Base-by-base conservation (phyloP, 495 filamentous ascomycete genomes). In the Polyplosphaeria fusca region DNA sequence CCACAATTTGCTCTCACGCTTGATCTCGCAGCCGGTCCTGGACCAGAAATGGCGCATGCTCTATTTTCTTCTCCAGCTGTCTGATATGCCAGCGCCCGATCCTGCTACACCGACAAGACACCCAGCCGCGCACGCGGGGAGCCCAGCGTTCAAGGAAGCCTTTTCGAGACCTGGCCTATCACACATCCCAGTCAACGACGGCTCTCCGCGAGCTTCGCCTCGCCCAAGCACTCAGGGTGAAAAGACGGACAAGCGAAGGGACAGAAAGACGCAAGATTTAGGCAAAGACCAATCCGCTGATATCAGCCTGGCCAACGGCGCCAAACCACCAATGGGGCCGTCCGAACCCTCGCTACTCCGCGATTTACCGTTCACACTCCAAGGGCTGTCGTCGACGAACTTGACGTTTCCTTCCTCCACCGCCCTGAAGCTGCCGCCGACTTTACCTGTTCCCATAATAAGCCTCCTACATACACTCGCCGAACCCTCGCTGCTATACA, bases 11-110 rank as follows among this genome's bases (percentile, higher is more conserved):
- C 95, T 92, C 73, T 87, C 88, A 32, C 80, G 87, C 35, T 80
- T 99, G 22, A 76, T 96, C 18, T 86, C 90, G 23, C 85, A 94
- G 61, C 91, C 92, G 3, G 91, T 97, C 1, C 77, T 99, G 26
- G 85, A 84, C 63, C 86, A 95, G 70, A 99, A 97, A 81, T 96
- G 92, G 90, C 90, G 87, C 2, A 95, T 96, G 60, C 77, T 99
- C 4, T 90, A 92, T 67, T 79, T 99, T 39, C 82, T 99, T 19
- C 86, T 90, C 65, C 86, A 87, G 61, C 77, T 98, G 57, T 83
- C 85, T 0, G 77, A 80, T 38, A 70, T 78, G 43, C 75, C 76
- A 3, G 26, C 51, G 14, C 24, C 24, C 0, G 12, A 43, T 12
- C 23, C 32, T 5, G 14, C 23, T 18, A 59, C 51, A 4, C 49